phyloP scores from a whole-genome alignment of 1,284 basidiomycete genomes.

The Mycosarcoma maydis region DNA sequence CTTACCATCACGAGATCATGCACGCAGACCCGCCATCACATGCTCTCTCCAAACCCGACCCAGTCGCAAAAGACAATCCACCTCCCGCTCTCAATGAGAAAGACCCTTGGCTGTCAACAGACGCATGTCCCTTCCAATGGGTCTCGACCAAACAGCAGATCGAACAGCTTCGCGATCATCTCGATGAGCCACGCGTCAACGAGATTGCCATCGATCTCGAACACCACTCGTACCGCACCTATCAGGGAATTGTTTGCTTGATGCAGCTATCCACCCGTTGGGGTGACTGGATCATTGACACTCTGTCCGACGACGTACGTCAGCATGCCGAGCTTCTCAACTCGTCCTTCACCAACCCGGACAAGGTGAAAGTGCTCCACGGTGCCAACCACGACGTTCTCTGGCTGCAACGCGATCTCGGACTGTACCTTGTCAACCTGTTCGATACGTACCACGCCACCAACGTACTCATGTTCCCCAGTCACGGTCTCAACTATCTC shows the following conservation, averaged over 20 bases:
- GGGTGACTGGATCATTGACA: conserved; percentile 87
- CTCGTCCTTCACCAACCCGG: conserved; percentile 80
- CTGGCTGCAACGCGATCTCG: conserved; percentile 96
- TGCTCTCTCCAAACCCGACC: conserved; percentile 38
- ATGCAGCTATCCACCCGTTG: conserved; percentile 84
- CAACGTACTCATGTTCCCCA: conserved; percentile 76
- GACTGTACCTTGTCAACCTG: conserved; percentile 88
- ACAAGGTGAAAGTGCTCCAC: conserved; percentile 83
- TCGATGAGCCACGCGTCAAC: conserved; percentile 69
- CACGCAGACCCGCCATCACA: conserved; percentile 64
- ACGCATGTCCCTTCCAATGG: conserved; percentile 78
- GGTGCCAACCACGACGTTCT: conserved; percentile 93
- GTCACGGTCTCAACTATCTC: conserved; percentile 83
- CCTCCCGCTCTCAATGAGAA: conserved; percentile 53
- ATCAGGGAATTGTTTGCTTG: conserved; percentile 86
- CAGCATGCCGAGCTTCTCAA: conserved; percentile 76
- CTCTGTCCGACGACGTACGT: conserved; percentile 75
- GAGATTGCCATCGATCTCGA: conserved; percentile 95
- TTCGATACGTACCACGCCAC: conserved; percentile 98
- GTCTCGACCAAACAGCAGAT: conserved; percentile 75
- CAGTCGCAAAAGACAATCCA: conserved; percentile 17
- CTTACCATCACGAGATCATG: conserved; percentile 62
- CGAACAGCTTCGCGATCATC: conserved; percentile 73
- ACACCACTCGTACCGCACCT: conserved; percentile 87
- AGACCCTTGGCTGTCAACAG: conserved; percentile 71